Evolutionary conservation across 805 yeast genomes (phyloP), one percentile per base, ranked within the genome.

Genomic region (Suhomyces tanzawaensis): DNA sequence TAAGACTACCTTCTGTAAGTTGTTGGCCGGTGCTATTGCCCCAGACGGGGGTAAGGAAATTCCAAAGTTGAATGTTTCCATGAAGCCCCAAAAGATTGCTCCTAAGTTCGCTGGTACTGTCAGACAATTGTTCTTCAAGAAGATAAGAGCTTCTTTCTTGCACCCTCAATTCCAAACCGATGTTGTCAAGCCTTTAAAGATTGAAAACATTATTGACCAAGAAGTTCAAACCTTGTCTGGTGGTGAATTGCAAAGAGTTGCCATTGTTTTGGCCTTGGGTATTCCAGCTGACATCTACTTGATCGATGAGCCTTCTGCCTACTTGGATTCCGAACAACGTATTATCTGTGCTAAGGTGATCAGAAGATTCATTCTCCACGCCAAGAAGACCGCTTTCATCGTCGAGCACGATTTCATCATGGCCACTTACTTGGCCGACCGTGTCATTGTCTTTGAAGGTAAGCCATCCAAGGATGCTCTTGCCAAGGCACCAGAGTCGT

Each of bases 341-440:
- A 89, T 93, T 59, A 85, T 93, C 52, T 93, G 99, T 76, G 86
- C 99, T 37, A 93, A 93, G 75, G 99, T 93, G 52, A 93, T 93
- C 56, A 85, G 96, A 79, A 84, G 96, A 69, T 93, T 89, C 61
- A 86, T 93, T 58, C 72, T 93, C 63, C 99, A 93, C 63, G 80
- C 96, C 53, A 90, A 91, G 76, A 93, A 91, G 77, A 91, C 98
- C 32, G 99, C 99, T n/a, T 93, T 93, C 65, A 76, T 93, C 55
- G 99, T 93, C 42, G 99, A 93, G 82, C 99, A 93, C 81, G 99
- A 93, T 79, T 93, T 93, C 79, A 93, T 93, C 74, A 93, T 93
- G 99, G 98, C 99, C 49, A 93, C 99, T 13, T 93, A 93, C 65
- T 78, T 93, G 75, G 99, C 99, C 47, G 99, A 93, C 70, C 81